A percentile compares a stretch with the other conserved stretches of the same genome.
Conservation (phyloP, 139 green algal genomes). For the Nannochloris sp. region DNA sequence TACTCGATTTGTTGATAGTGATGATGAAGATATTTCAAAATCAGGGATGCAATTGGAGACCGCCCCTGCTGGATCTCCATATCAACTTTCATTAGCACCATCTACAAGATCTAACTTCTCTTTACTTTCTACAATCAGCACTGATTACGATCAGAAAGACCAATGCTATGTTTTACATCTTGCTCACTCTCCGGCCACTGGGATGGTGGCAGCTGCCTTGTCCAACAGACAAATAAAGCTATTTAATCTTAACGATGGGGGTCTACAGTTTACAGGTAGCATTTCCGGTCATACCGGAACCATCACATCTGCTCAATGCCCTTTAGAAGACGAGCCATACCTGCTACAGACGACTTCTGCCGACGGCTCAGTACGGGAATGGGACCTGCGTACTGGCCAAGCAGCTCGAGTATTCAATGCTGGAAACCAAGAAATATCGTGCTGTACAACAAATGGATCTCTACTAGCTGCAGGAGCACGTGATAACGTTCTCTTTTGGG, state of each 20-base stretch:
- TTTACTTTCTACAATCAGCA: constrained; percentile 5
- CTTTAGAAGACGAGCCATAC: constrained; percentile 18
- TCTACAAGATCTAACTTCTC: neutral
- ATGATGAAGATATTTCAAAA: constrained; percentile 7
- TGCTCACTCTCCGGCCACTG: constrained; percentile 2
- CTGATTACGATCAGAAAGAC: constrained; percentile 43
- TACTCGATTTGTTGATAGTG: neutral
- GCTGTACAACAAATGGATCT: constrained; percentile 26
- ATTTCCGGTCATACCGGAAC: constrained; percentile 31
- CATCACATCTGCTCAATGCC: constrained; percentile 38
- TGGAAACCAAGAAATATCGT: constrained; percentile 35
- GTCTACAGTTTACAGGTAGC: constrained; percentile 39
- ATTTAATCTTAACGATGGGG: constrained; percentile 19
- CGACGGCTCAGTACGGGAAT: constrained; percentile 53
- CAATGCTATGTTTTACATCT: constrained; percentile 60
- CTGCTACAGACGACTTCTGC: constrained; percentile 43
- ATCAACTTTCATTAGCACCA: neutral
- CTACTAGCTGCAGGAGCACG: constrained; percentile 53
- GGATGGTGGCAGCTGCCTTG: constrained; percentile 36
- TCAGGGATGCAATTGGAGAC: neutral
- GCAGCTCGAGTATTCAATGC: constrained; percentile 9
- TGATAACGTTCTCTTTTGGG: constrained; percentile 72
- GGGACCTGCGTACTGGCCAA: constrained; percentile 46
- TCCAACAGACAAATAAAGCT: constrained; percentile 54
- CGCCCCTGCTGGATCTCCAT: neutral